These are phyloP conservation scores for Urtica urens DNA, from an alignment of 306 rosid species.

Conservation along the genomic window DNA sequence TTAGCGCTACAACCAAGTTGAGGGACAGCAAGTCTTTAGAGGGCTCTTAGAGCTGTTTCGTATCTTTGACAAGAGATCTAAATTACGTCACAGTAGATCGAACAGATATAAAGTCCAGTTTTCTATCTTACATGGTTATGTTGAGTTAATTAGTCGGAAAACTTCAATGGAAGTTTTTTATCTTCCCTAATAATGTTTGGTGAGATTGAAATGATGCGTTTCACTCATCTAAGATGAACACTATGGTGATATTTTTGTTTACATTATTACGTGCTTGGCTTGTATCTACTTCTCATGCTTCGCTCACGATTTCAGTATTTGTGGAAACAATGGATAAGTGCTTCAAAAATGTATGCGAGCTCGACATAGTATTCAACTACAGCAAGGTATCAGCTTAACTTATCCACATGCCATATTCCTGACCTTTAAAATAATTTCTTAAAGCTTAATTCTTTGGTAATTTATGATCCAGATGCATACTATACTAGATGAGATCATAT, in stretches of 20 bases:
- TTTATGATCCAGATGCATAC: constrained; percentile 47
- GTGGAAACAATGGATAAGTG: constrained; percentile 97
- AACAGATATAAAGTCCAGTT: too few species aligned
- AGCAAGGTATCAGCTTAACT: constrained; percentile 54
- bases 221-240: neutral
- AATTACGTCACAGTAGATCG: too few species aligned
- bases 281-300: constrained; percentile 16
- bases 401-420: neutral
- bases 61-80: too few species aligned
- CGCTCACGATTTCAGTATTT: constrained; percentile 51
- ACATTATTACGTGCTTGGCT: constrained; percentile 6
- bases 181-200: too few species aligned
- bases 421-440: constrained; percentile 1
- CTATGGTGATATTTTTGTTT: neutral
- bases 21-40: neutral
- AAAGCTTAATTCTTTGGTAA: neutral
- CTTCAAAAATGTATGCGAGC: constrained; percentile 94
- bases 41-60: too few species aligned
- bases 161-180: too few species aligned
- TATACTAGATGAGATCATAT: constrained; percentile 71
- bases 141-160: too few species aligned
- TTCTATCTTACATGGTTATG: too few species aligned
- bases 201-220: neutral
- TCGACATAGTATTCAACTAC: constrained; percentile 83
- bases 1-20: neutral